phyloP scores from a whole-genome alignment of 2,329 filamentous ascomycete species.

The Monilinia fructicola region DNA sequence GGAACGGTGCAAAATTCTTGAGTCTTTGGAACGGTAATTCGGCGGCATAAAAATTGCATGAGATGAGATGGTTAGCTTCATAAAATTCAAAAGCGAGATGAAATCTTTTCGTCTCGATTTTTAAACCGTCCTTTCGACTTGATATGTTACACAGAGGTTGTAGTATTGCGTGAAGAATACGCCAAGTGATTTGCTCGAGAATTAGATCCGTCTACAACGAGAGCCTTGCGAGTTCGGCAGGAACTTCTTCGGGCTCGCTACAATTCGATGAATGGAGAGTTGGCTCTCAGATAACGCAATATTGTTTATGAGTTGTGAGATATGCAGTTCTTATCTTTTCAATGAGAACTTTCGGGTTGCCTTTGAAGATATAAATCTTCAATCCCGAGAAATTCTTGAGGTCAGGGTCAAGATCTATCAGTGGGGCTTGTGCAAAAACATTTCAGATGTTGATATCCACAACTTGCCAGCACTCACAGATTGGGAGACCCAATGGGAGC shows the following conservation, averaged over 20 bases:
- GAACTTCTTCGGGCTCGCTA: not conserved
- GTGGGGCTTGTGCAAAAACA: not conserved
- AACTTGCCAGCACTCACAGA: not conserved
- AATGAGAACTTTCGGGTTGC: not conserved
- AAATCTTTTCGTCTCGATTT: not conserved
- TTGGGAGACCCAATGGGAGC: not conserved
- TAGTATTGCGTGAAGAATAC: not conserved
- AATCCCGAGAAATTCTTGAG: not conserved
- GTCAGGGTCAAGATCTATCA: not conserved
- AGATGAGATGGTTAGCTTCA: not conserved
- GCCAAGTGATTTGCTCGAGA: not conserved
- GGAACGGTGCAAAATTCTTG: not conserved
- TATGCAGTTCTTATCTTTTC: not conserved
- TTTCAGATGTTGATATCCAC: not conserved
- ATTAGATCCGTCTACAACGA: not conserved
- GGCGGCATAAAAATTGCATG: not conserved
- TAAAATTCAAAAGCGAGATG: not conserved
- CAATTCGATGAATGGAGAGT: not conserved
- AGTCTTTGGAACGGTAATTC: not conserved
- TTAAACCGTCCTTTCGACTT: not conserved
- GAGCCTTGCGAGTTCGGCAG: not conserved
- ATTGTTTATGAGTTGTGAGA: not conserved
- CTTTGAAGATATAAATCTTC: not conserved
- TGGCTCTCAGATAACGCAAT: not conserved
- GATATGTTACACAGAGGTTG: not conserved